These are phyloP conservation scores for Lyophyllum decastes DNA, from an alignment of 768 basidiomycete species.

Conservation along the genomic window DNA sequence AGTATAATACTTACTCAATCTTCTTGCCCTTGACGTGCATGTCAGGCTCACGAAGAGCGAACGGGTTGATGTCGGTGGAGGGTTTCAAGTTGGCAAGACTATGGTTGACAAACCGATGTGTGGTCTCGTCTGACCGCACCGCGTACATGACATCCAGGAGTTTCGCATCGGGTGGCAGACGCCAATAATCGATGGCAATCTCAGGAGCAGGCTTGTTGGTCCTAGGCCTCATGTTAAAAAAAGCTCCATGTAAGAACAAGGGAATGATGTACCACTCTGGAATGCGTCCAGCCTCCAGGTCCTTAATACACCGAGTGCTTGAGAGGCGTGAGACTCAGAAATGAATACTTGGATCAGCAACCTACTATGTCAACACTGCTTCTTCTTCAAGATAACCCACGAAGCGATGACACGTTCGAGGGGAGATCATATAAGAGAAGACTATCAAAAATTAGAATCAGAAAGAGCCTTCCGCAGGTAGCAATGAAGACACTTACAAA, in stretches of 20 bases:
- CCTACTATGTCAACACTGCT: constrained; percentile 89
- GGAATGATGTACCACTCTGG: constrained; percentile 72
- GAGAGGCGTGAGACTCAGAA: constrained; percentile 2
- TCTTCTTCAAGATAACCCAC: constrained; percentile 95
- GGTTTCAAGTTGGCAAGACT: constrained; percentile 85
- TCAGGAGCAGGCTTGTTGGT: constrained; percentile 72
- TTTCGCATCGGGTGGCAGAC: constrained; percentile 69
- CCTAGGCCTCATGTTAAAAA: constrained; percentile 36
- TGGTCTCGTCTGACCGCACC: constrained; percentile 90
- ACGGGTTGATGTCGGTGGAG: constrained; percentile 83
- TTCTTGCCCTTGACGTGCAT: constrained; percentile 82
- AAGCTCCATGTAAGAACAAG: not conserved
- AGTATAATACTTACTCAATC: constrained; percentile 55
- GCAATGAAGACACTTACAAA: constrained; percentile 54
- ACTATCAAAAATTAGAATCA: constrained; percentile 41
- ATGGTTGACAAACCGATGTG: constrained; percentile 96
- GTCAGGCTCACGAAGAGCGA: constrained; percentile 85
- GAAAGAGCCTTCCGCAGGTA: constrained; percentile 12
- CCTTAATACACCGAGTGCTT: constrained; percentile 80
- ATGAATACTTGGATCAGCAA: constrained; percentile 6
- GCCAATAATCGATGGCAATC: constrained; percentile 97
- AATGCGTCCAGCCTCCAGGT: constrained; percentile 78
- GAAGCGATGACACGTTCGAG: constrained; percentile 82
- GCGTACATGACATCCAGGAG: constrained; percentile 89
- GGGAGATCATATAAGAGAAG: constrained; percentile 76